Evolutionary conservation across 805 yeast genomes (phyloP), one percentile per base, ranked within the genome.

Genomic region (Lachancea sp.): DNA sequence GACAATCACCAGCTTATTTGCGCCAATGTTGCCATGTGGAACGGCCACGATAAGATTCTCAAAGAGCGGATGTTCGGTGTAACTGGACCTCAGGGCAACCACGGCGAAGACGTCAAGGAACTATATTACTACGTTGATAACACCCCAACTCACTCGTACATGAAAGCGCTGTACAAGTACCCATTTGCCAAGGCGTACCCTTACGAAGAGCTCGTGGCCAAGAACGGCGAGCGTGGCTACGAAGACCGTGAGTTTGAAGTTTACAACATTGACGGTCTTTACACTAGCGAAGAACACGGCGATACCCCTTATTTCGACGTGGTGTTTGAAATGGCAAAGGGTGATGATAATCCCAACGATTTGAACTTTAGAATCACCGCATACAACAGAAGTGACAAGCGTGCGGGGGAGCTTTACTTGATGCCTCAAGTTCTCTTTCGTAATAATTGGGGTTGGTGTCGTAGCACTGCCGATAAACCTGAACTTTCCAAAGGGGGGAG

Each of bases 41-140:
- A 89, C 68, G 95, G 85, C 53, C 72, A 86, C 54, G 97, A 89
- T 66, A 81, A 78, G 36, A 77, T 87, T 54, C 72, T 89, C 63
- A 89, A 89, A 65, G 97, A 89, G 61, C 81, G 87, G 52, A 71
- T 85, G 50, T 89, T 82, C 63, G 97, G 97, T 2, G 75, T 88
- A 33, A 88, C 96, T 22, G 95, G 95, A 42, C 88, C 86, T 12
- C 90, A 89, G 62, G 97, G 96, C 11, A 90, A 90, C 63, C 97
- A 89, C 63, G 97, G 97, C 45, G 97, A 89, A 62, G 97, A 89
- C 63, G 96, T 87, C 49, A 89, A 89, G 67, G 95, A 85, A 59
- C 64, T 81, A 53, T 85, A 85, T 62, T 89, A 79, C 61, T 88
- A 89, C 59, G 72, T 89, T 49, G 97, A 89, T 67, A 89, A 87